Evolutionary conservation across 371 early-diverging fungal species (phyloP), one percentile per base, ranked within the genome.

Genomic region (Capillidium rhysosporum): DNA sequence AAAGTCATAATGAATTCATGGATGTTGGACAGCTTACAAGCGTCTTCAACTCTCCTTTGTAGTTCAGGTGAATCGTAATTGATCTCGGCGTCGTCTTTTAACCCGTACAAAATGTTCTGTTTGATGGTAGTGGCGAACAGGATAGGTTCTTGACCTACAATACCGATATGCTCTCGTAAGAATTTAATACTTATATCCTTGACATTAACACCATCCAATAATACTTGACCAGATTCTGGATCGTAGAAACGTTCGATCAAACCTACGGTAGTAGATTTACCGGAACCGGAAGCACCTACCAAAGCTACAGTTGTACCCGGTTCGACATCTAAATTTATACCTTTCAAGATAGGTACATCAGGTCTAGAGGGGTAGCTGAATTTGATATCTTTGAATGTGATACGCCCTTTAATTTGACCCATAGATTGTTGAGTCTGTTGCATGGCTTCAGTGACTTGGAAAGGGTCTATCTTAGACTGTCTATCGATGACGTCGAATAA

Each of bases 81-180:
- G 21, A 10, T 21, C 14, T 31, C 16, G 1, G 26, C 12, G 0
- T 77, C 74, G 1, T 76, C 77, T 44, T 65, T 54, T n/a, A 49
- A 25, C 44, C 80, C 80, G 51, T 72, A 81, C 0, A 73, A 63
- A 43, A 94, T 82, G 64, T 93, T 96, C n/a, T 90, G 82, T 34
- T 67, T 69, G 63, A 96, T 79, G 1, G 88, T 75, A 65, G 78
- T 71, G 63, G 80, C 80, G 60, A 91, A 89, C 41, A 93, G 65
- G 14, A 75, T 70, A 23, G 90, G 89, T 62, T 91, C 92, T 67
- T 96, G 94, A 40, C 80, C 75, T 7, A 93, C 91, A 24, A 91
- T 63, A 1, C 82, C 80, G 64, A 92, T 75, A 44, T 80, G 73
- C 10, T 72, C 57, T 44, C 91, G 78, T 10, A 86, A 63, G 39